Evolutionary conservation across 805 yeast genomes (phyloP), one percentile per base, ranked within the genome.

Genomic region (Groenewaldozyma salmanticensis): DNA sequence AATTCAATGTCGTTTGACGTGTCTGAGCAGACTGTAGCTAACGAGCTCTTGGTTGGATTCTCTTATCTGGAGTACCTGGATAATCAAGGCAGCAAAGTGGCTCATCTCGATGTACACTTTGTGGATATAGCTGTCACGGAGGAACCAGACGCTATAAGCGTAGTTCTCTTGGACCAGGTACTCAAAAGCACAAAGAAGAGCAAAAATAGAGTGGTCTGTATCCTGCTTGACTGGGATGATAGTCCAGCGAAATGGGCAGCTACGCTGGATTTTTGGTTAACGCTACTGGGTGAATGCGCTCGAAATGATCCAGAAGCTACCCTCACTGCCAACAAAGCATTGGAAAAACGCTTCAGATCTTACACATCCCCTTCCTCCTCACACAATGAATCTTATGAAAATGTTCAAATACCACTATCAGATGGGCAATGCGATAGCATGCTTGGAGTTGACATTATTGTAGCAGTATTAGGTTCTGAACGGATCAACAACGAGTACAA

Each of bases 351-450:
- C 21, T 22, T 48, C 4, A 46, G 49, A 37, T 32, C 45, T n/a
- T 44, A 44, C 37, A 40, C 38, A 7, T 17, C 43, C 21, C 42
- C 46, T 17, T 19, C 40, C 5, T 35, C 35, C 27, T 15, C 38
- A 7, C 16, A 34, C 39, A 19, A 11, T 29, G 21, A 35, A 33
- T 7, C 42, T 20, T 24, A 15, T 16, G 16, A 39, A 6, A 27
- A 24, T 15, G 46, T 51, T 2, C 52, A 49, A n/a, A 31, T 55
- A 13, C 60, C 60, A 3, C 48, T 58, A 6, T 58, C 52, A 17
- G 42, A 44, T 17, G 60, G 60, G 11, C 58, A 54, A 39, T 55
- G 42, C 27, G 58, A 53, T 32, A 31, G 37, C 6, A 58, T 60
- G 2, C 35, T 58, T 16, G 59, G 58, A 1, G 44, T 54, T 1